Conservation (phyloP, 2,329 filamentous ascomycete species). For the Ceratocystis destructans region DNA sequence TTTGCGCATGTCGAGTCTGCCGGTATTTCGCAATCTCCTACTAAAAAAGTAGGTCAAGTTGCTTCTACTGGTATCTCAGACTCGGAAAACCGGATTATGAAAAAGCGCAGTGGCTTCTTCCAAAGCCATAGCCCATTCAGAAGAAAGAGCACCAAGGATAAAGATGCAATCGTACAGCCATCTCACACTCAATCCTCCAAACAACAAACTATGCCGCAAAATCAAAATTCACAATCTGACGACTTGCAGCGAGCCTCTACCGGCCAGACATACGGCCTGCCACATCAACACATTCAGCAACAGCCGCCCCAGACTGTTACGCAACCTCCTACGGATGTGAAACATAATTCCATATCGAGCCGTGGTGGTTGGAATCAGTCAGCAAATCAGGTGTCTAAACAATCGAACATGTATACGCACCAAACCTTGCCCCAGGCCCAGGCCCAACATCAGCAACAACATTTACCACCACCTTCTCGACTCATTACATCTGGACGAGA, state of each 20-base stretch:
- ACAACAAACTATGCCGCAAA: background rate
- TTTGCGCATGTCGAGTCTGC: constrained; percentile 72
- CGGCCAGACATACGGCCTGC: constrained; percentile 3
- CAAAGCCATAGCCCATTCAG: constrained; percentile 86
- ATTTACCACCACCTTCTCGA: constrained; percentile 24
- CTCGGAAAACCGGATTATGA: constrained; percentile 55
- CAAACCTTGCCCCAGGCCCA: constrained; percentile 3
- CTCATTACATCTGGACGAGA: constrained; percentile 31
- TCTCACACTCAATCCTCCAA: constrained; percentile 9
- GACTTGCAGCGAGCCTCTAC: constrained; percentile 6
- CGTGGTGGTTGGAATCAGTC: constrained; percentile 45
- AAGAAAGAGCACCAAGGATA: constrained; percentile 74
- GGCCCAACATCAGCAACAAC: constrained; percentile 1
- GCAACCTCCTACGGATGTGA: constrained; percentile 22
- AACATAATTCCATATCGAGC: constrained; percentile 29
- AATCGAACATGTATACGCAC: constrained; percentile 14
- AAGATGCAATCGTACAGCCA: constrained; percentile 12
- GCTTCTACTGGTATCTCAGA: constrained; percentile 40
- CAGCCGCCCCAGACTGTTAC: background rate
- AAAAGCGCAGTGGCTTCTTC: constrained; percentile 76
- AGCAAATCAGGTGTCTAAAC: constrained; percentile 21
- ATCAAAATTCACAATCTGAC: constrained; percentile 9
- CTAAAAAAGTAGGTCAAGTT: constrained; percentile 42
- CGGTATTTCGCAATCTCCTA: constrained; percentile 59
- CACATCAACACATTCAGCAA: constrained; percentile 5